phyloP scores from a whole-genome alignment of 148 eudicot genomes.

The Linanthus parryae region DNA sequence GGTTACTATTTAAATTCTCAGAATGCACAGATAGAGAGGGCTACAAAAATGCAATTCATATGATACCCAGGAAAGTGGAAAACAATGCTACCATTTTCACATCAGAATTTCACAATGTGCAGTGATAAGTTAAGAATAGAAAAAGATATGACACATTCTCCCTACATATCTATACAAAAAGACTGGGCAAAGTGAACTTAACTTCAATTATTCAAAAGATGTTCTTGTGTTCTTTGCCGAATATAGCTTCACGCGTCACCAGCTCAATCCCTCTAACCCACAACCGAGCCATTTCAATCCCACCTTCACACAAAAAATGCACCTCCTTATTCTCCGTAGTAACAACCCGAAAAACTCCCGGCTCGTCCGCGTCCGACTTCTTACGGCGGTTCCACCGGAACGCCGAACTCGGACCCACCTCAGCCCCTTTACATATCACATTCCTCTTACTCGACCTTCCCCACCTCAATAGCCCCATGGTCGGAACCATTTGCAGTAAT shows the following conservation, averaged over 20 bases:
- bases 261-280: conserved; percentile 73
- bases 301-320: conserved; percentile 63
- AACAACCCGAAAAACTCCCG: conserved; percentile 56
- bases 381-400: conserved; percentile 46
- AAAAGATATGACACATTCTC: no score
- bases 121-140: no score
- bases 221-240: conserved; percentile 28
- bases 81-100: no score
- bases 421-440: conserved; percentile 48
- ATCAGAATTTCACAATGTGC: no score
- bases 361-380: conserved; percentile 32
- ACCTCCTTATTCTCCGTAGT: conserved; percentile 53
- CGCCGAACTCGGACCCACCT: conserved; percentile 45
- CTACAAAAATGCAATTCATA: no score
- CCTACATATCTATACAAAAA: no score
- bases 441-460: conserved; percentile 55
- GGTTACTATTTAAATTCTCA: no score
- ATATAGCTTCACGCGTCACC: conserved; percentile 58
- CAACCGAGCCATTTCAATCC: conserved; percentile 47
- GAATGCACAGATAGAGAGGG: no score
- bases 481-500: conserved; percentile 37
- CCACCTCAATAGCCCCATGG: conserved; percentile 52
- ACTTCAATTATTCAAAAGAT: no score
- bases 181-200: no score
- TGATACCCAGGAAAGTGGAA: no score